phyloP scores from a whole-genome alignment of 176 grass and related monocot genomes.

The Zoysia pacifica region DNA sequence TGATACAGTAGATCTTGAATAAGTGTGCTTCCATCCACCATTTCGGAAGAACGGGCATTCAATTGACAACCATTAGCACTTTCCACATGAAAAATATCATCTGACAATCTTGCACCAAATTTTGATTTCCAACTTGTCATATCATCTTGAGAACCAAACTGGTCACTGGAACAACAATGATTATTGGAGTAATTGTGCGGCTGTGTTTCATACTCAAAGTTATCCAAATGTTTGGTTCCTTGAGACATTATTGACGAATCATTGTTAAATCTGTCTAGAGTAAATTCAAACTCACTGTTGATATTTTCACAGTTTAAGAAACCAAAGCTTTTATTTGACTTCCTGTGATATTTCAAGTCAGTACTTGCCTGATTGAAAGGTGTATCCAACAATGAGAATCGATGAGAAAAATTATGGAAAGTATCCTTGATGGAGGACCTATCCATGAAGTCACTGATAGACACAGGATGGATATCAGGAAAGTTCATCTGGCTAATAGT shows the following conservation, averaged over 20 bases:
- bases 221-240: conserved; percentile 38
- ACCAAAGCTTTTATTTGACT: conserved; percentile 36
- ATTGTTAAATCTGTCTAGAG: conserved; percentile 38
- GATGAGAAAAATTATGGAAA: conserved; percentile 38
- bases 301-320: conserved; percentile 38
- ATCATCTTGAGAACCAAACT: conserved; percentile 45
- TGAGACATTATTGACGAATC: conserved; percentile 47
- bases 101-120: conserved; percentile 31
- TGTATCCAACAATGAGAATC: conserved; percentile 37
- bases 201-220: conserved; percentile 26
- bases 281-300: conserved; percentile 25
- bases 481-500: conserved; percentile 34
- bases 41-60: conserved; percentile 17
- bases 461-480: conserved; percentile 35
- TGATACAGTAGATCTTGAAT: conserved; percentile 39
- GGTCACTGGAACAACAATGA: conserved; percentile 17
- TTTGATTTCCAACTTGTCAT: conserved; percentile 44
- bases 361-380: conserved; percentile 38
- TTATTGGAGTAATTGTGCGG: conserved; percentile 35
- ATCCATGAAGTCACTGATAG: conserved; percentile 37
- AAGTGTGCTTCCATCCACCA: conserved; percentile 31
- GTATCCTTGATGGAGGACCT: conserved; percentile 38
- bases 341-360: conserved; percentile 16
- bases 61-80: conserved; percentile 33
- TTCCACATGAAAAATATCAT: conserved; percentile 40